Evolutionary conservation across 805 yeast species (phyloP).

Genomic region (Brettanomyces custersianus): DNA sequence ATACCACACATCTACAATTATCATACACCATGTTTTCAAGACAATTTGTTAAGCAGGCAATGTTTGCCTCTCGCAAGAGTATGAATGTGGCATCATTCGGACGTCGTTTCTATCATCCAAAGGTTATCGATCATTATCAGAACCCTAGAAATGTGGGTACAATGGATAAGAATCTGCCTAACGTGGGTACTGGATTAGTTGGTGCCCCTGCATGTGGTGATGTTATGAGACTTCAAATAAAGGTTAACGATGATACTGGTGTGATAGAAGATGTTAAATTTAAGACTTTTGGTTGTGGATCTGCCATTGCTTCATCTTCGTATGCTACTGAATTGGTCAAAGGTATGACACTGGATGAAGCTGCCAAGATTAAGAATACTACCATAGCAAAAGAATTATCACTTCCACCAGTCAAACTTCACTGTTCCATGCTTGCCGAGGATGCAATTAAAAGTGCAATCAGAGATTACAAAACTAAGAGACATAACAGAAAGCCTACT

Average conservation of each 20-base stretch:
- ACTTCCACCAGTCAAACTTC: constrained; percentile 94
- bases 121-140: constrained; percentile 91
- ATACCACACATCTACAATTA: too few species aligned
- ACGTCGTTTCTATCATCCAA: constrained; percentile 60
- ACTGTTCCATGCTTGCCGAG: constrained; percentile 98
- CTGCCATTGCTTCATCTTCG: constrained; percentile 93
- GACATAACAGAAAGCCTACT: constrained; percentile 44
- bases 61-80: not conserved
- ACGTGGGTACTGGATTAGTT: constrained; percentile 94
- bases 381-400: constrained; percentile 90
- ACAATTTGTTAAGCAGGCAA: constrained; percentile 10
- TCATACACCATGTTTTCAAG: constrained; percentile 19
- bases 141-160: constrained; percentile 97
- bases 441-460: constrained; percentile 97
- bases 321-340: constrained; percentile 92
- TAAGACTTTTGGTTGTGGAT: constrained; percentile 99
- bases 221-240: constrained; percentile 94
- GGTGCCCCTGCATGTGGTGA: constrained; percentile 99
- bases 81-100: not conserved
- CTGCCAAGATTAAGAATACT: constrained; percentile 85
- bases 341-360: constrained; percentile 92
- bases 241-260: constrained; percentile 86
- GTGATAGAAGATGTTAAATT: constrained; percentile 90
- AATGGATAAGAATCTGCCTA: constrained; percentile 60
- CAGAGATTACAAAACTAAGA: constrained; percentile 86